Percentiles rank a stretch among this genome's conserved stretches.
Evolutionary conservation across 2,329 filamentous ascomycete genomes (phyloP).

Genomic region (Ophiostoma perfectum): DNA sequence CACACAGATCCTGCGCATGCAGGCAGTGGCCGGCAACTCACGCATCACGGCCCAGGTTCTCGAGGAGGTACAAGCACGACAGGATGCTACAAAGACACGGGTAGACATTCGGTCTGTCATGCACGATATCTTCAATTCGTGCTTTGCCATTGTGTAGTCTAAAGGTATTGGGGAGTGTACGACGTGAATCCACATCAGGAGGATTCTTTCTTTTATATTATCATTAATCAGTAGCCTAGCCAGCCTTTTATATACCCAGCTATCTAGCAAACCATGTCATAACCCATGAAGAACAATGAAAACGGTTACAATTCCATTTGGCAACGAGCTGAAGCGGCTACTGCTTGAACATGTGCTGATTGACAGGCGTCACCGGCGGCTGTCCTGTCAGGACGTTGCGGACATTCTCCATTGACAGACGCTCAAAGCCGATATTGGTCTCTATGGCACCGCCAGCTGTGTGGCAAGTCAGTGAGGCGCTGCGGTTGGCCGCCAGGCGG

Average conservation of each 20-base stretch:
- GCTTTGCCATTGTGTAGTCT: conserved; percentile 48
- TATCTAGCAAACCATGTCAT: background rate
- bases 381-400: conserved; percentile 38
- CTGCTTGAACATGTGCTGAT: conserved; percentile 42
- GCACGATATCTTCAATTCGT: conserved; percentile 46
- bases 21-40: conserved; percentile 41
- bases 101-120: conserved; percentile 44
- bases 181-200: background rate
- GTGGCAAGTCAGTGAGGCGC: conserved; percentile 43
- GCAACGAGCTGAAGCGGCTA: background rate
- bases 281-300: background rate
- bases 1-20: conserved; percentile 44
- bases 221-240: background rate
- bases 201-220: background rate
- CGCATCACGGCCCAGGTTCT: conserved; percentile 43
- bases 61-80: conserved; percentile 42
- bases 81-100: conserved; percentile 38
- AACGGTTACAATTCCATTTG: background rate
- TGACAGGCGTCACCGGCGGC: conserved; percentile 47
- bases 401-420: conserved; percentile 50
- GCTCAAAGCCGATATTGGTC: conserved; percentile 50
- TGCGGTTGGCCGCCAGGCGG: conserved; percentile 45
- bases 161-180: no score
- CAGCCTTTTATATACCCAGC: background rate
- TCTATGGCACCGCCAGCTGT: conserved; percentile 52